Evolutionary conservation across 2,329 filamentous ascomycete genomes (phyloP).

Genomic region (Penicillium sp.): DNA sequence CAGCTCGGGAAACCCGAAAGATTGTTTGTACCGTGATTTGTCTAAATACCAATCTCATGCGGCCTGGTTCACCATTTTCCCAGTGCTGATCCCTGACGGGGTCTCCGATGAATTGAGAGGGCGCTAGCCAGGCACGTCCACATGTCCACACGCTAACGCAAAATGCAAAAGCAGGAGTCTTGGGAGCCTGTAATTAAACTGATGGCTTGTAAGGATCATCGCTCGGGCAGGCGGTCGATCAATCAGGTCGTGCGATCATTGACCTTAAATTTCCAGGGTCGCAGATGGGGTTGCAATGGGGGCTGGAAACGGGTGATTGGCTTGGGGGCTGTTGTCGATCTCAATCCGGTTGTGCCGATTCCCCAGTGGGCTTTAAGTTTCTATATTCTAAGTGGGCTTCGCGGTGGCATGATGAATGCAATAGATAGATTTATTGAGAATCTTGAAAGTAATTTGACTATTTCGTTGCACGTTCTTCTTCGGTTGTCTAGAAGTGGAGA

Average conservation of each 20-base stretch:
- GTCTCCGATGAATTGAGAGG: not conserved
- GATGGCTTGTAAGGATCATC: not conserved
- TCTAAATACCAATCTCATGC: not conserved
- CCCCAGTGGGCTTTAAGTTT: not conserved
- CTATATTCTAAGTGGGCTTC: not conserved
- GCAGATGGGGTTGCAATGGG: slow-evolving; percentile 11
- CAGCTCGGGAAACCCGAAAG: not conserved
- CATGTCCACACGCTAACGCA: not conserved
- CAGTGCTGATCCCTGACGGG: not conserved
- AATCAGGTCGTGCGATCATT: not conserved
- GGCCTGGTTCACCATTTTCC: not conserved
- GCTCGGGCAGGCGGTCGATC: not conserved
- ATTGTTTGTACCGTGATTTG: not conserved
- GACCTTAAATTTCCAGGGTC: slow-evolving; percentile 12
- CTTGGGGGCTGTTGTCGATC: slow-evolving; percentile 14
- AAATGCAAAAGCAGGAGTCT: not conserved
- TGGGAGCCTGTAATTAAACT: not conserved
- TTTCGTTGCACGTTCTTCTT: not conserved
- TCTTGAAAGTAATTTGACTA: not conserved
- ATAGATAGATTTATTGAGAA: no score
- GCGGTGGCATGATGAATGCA: no score
- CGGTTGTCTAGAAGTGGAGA: not conserved
- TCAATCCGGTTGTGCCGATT: not conserved
- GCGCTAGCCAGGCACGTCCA: not conserved
- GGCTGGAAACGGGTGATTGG: slow-evolving; percentile 4